A percentile compares a stretch with the other conserved stretches of the same genome.
phyloP scores from a whole-genome alignment of 2,329 filamentous ascomycete genomes.

The Neopestalotiopsis sp. region DNA sequence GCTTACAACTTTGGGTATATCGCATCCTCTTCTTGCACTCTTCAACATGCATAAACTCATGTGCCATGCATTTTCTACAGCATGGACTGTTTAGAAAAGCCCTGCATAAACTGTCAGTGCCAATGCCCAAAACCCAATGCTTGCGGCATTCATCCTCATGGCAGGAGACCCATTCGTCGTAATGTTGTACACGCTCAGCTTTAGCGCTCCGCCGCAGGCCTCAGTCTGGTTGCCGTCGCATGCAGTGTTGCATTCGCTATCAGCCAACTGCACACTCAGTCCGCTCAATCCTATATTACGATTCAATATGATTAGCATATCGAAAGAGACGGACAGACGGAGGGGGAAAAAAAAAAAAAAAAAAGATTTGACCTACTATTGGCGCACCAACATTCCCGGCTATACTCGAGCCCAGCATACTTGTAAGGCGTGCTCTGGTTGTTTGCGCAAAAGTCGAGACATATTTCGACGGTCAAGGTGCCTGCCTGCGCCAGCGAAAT shows the following conservation, averaged over 20 bases:
- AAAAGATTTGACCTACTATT: constrained; percentile 40
- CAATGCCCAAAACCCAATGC: neutral
- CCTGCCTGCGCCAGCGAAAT: constrained; percentile 45
- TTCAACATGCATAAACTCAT: too few species aligned
- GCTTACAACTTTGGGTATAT: too few species aligned
- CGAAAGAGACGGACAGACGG: constrained; percentile 39
- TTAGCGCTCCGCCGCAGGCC: constrained; percentile 60
- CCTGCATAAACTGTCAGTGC: neutral
- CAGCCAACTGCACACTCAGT: constrained; percentile 51
- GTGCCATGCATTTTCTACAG: too few species aligned
- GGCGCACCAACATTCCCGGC: constrained; percentile 66
- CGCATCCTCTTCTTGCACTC: too few species aligned
- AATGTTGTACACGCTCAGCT: constrained; percentile 50
- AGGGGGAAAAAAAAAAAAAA: constrained; percentile 44
- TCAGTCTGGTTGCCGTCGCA: constrained; percentile 59
- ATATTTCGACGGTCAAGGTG: constrained; percentile 57
- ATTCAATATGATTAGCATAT: constrained; percentile 51
- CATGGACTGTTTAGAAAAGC: neutral
- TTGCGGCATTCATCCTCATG: constrained; percentile 8
- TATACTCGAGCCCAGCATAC: constrained; percentile 62
- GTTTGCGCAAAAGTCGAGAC: constrained; percentile 54
- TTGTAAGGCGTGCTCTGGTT: constrained; percentile 41
- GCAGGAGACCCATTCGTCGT: constrained; percentile 15
- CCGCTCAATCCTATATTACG: constrained; percentile 44
- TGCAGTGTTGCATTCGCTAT: constrained; percentile 53